Evolutionary conservation across 2,329 filamentous ascomycete genomes (phyloP).

Genomic region (Clonostachys rosea): DNA sequence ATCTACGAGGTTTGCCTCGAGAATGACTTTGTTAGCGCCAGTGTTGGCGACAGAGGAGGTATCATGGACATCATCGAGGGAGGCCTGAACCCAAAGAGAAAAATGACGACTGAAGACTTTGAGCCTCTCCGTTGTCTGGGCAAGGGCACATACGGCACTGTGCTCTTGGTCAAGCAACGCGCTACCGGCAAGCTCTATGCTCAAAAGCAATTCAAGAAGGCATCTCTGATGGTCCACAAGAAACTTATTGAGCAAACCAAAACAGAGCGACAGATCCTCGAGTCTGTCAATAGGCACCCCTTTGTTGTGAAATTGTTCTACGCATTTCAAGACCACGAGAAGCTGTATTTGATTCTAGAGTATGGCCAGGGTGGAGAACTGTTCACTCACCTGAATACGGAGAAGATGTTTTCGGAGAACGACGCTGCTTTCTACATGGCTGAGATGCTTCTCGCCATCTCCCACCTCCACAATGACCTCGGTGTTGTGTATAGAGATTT

Average conservation of each 20-base stretch:
- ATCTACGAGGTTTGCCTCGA: constrained; percentile 84
- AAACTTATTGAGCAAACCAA: constrained; percentile 95
- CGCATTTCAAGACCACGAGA: constrained; percentile 96
- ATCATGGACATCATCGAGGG: constrained; percentile 46
- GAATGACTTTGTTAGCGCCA: constrained; percentile 76
- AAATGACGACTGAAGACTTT: constrained; percentile 92
- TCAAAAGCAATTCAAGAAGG: constrained; percentile 98
- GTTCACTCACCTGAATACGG: constrained; percentile 88
- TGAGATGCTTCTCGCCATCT: constrained; percentile 90
- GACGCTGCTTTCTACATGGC: constrained; percentile 97
- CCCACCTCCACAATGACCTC: constrained; percentile 86
- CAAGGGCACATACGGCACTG: constrained; percentile 94
- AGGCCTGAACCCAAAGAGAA: constrained; percentile 55
- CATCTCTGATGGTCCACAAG: constrained; percentile 91
- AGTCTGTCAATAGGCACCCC: constrained; percentile 92
- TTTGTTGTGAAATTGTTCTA: constrained; percentile 99
- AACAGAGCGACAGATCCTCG: constrained; percentile 90
- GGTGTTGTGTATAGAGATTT: constrained; percentile 96
- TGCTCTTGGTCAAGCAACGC: constrained; percentile 86
- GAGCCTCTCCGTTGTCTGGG: constrained; percentile 87
- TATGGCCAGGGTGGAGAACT: constrained; percentile 96
- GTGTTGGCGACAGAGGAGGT: constrained; percentile 35
- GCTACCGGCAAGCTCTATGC: constrained; percentile 86
- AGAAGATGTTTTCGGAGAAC: constrained; percentile 91
- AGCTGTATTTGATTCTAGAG: constrained; percentile 94